Conservation (phyloP, 2,329 filamentous ascomycete species). For the Trematosphaeria pertusa region DNA sequence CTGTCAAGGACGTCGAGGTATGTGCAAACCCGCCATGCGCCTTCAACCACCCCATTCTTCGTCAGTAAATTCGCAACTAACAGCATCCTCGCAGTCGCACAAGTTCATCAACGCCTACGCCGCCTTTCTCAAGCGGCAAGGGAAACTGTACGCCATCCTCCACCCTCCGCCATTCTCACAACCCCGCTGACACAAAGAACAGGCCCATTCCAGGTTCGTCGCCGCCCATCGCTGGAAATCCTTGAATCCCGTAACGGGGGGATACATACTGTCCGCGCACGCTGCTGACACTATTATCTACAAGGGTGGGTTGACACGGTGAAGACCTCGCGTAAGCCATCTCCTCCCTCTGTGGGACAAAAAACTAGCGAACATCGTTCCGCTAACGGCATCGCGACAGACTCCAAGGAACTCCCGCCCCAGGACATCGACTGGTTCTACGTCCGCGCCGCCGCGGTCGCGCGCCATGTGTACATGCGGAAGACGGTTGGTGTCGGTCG, state of each 20-base stretch:
- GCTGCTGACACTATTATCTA: conserved; percentile 57
- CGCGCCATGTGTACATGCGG: conserved; percentile 98
- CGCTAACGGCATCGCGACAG: no score
- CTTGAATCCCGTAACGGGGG: conserved; percentile 64
- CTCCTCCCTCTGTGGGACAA: no score
- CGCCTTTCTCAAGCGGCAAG: conserved; percentile 91
- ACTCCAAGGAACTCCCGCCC: conserved; percentile 95
- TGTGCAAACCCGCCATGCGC: conserved; percentile 60
- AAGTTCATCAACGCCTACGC: conserved; percentile 89
- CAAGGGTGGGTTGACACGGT: conserved; percentile 99
- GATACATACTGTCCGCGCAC: no score
- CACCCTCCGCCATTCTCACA: background rate
- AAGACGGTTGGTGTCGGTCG: conserved; percentile 99
- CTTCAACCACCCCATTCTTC: background rate
- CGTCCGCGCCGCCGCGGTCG: conserved; percentile 89
- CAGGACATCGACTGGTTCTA: conserved; percentile 98
- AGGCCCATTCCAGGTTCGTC: conserved; percentile 76
- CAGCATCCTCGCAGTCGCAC: conserved; percentile 63
- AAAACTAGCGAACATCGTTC: no score
- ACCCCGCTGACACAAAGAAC: no score
- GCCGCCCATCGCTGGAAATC: conserved; percentile 48
- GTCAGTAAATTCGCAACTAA: conserved; percentile 16
- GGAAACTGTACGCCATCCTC: conserved; percentile 77
- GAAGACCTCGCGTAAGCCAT: conserved; percentile 79
- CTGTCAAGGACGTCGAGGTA: conserved; percentile 87